These are phyloP conservation scores for Colletotrichum sp. DNA, from an alignment of 2,329 filamentous ascomycete species.

Conservation along the genomic window DNA sequence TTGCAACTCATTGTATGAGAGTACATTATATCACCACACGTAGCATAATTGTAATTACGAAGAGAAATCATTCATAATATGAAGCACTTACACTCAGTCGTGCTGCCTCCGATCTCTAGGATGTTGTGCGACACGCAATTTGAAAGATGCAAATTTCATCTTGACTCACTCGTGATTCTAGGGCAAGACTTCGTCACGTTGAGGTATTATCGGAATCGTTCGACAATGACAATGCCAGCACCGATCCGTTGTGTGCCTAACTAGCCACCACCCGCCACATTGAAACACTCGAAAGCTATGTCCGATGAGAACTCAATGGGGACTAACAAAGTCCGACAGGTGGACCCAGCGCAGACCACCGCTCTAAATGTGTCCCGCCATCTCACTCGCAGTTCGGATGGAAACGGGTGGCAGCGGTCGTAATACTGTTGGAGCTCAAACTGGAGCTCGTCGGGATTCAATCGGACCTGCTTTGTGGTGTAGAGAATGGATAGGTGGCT, in stretches of 20 bases:
- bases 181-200: neutral
- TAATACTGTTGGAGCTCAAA: neutral
- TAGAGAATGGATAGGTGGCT: neutral
- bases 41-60: conserved; percentile 18
- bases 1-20: neutral
- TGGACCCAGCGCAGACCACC: neutral
- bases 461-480: neutral
- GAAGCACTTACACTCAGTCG: neutral
- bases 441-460: conserved; percentile 2
- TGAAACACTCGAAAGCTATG: neutral
- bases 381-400: conserved; percentile 2
- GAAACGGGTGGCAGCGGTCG: conserved; percentile 12
- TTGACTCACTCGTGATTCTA: neutral
- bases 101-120: neutral
- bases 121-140: neutral
- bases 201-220: neutral
- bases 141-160: neutral
- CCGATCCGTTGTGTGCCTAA: neutral
- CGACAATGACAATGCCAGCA: neutral
- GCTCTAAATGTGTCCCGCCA: neutral
- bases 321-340: neutral
- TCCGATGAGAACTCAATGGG: neutral
- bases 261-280: neutral
- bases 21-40: neutral
- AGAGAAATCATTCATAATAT: neutral